Evolutionary conservation across 1,139 yeast genomes (phyloP).

Genomic region (Yamadazyma membranifaciens): DNA sequence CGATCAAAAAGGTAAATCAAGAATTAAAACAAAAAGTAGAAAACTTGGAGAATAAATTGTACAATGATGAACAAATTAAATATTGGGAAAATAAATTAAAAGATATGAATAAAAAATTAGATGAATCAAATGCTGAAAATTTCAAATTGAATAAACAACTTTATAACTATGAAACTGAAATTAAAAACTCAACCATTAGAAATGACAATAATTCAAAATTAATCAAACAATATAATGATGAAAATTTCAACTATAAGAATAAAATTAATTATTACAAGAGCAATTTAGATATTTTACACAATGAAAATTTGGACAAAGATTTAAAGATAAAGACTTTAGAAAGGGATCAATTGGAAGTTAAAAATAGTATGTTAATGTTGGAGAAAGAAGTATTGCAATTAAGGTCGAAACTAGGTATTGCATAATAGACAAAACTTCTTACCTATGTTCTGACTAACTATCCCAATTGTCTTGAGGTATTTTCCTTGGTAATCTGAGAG

Average conservation of each 20-base stretch:
- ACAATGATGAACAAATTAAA: constrained; percentile 44
- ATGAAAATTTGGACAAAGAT: constrained; percentile 43
- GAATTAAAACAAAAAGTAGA: constrained; percentile 35
- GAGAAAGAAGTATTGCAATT: constrained; percentile 69
- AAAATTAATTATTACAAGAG: constrained; percentile 37
- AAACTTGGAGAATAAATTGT: constrained; percentile 40
- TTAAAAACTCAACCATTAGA: constrained; percentile 37
- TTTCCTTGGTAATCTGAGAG: too few species aligned
- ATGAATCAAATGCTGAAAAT: constrained; percentile 28
- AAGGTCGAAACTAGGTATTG: constrained; percentile 37
- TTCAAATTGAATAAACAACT: constrained; percentile 33
- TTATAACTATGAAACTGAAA: constrained; percentile 30
- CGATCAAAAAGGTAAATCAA: constrained; percentile 35
- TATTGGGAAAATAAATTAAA: constrained; percentile 45
- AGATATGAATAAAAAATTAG: constrained; percentile 30
- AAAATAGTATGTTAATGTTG: constrained; percentile 52
- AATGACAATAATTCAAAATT: constrained; percentile 36
- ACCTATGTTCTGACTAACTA: neutral
- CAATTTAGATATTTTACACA: constrained; percentile 35
- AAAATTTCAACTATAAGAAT: constrained; percentile 46
- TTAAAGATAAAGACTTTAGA: constrained; percentile 32
- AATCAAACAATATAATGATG: constrained; percentile 46
- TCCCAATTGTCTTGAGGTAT: too few species aligned
- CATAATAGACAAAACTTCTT: constrained; percentile 4
- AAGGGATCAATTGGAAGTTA: constrained; percentile 45